Base-by-base conservation (phyloP, 1,284 basidiomycete species). In the Xerocomus amazonicus region DNA sequence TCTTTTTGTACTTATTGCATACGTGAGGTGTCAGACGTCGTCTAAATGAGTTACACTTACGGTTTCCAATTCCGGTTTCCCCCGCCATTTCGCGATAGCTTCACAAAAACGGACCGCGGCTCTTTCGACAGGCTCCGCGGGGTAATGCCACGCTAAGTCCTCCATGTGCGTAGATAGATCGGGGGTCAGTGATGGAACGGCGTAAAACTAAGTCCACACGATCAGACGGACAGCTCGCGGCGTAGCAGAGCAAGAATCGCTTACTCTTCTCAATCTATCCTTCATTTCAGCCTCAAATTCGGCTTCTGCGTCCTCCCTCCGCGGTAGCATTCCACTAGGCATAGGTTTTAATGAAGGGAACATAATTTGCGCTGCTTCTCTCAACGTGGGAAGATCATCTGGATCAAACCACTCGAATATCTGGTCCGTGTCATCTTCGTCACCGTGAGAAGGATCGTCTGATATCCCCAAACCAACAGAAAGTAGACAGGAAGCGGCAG, bases 141-240 rank as follows among this genome's bases (percentile, higher is more conserved):
- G 86, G 62, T 83, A 91, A 56, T 81, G 80, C 78, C 83, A 84
- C 3, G 87, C 84, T 5, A 91, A 71, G 59, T 86, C 81, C 59
- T 89, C 85, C 78, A 91, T 83, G 56, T 91, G 88, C 2, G 84
- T 86, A 4, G 83, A 79, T 16, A 90, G 72, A 62, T 89, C 85
- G 0, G 83, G 83, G 0, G 84, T 85, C 28, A 80, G 74, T 6
- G 71, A 63, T 4, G 86, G 84, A 40, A 90, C 79, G 45, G 84
- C 83, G 55, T 85, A 82, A 62, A 90, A 90, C 87, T 90, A 56
- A 36, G 40, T 43, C 50, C 28, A 37, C 34, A 48, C 49, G 17
- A 53, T 59, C 26, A 60, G 42, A 44, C 40, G 36, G 26, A 38
- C 31, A 27, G 26, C 28, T 8, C 38, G n/a, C 19, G 19, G 19